phyloP scores from a whole-genome alignment of 2,329 filamentous ascomycete genomes.

The Acephala macrosclerotiorum region DNA sequence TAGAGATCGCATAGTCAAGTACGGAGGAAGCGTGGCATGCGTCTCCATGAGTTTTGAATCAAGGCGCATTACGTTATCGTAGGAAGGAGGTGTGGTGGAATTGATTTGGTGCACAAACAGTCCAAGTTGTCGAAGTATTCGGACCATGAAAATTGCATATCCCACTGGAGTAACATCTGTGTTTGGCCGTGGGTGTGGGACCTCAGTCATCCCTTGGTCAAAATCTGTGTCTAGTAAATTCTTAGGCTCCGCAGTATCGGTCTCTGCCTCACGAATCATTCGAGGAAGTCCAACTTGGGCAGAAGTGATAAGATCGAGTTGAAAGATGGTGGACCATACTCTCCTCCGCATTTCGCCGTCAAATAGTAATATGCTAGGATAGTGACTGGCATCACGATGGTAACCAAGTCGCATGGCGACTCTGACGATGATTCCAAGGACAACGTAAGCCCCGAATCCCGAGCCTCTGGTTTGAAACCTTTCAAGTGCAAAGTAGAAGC shows the following conservation, averaged over 20 bases:
- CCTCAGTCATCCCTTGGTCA: slow-evolving; percentile 56
- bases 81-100: slow-evolving; percentile 54
- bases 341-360: slow-evolving; percentile 69
- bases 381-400: slow-evolving; percentile 61
- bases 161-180: slow-evolving; percentile 64
- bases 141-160: slow-evolving; percentile 59
- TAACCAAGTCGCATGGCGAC: slow-evolving; percentile 64
- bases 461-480: slow-evolving; percentile 56
- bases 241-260: slow-evolving; percentile 65
- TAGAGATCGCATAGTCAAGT: slow-evolving; percentile 52
- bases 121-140: slow-evolving; percentile 45
- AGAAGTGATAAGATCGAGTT: slow-evolving; percentile 68
- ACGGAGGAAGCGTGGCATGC: slow-evolving; percentile 53
- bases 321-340: slow-evolving; percentile 59
- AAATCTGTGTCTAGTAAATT: slow-evolving; percentile 73
- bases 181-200: slow-evolving; percentile 62
- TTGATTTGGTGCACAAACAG: slow-evolving; percentile 58
- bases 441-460: slow-evolving; percentile 60
- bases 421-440: slow-evolving; percentile 57
- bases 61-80: slow-evolving; percentile 49
- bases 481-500: slow-evolving; percentile 59
- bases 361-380: slow-evolving; percentile 55
- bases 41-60: slow-evolving; percentile 53
- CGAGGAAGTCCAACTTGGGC: slow-evolving; percentile 72
- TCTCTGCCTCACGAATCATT: slow-evolving; percentile 68